phyloP scores from a whole-genome alignment of 73 alveolate species.

The Symbiodinium pilosum region DNA sequence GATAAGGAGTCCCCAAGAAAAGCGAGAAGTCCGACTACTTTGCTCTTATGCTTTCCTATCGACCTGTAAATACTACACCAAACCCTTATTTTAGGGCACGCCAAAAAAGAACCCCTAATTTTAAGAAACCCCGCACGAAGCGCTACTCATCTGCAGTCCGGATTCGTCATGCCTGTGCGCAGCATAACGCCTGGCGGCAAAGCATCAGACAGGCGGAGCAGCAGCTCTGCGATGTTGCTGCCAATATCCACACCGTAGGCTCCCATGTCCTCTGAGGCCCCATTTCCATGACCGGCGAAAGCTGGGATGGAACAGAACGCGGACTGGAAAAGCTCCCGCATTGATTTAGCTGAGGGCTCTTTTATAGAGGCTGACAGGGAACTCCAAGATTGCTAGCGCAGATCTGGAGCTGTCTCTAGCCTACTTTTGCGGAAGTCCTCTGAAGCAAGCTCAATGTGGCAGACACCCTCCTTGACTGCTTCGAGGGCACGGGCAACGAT shows the following conservation, averaged over 20 bases:
- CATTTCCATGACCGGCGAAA: neutral
- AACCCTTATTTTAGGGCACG: no score
- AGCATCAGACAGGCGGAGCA: conserved; percentile 96
- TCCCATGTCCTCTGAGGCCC: conserved; percentile 99
- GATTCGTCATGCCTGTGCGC: conserved; percentile 99
- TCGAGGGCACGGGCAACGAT: conserved; percentile 31
- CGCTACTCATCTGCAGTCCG: no score
- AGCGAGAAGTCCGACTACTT: no score
- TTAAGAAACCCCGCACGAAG: no score
- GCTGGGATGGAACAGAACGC: no score
- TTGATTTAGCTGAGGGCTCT: neutral
- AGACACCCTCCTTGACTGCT: conserved; percentile 97
- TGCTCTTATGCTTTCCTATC: no score
- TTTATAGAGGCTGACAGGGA: neutral
- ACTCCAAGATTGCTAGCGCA: neutral
- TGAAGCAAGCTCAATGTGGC: conserved; percentile 98
- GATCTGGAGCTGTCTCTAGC: no score
- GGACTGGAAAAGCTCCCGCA: no score
- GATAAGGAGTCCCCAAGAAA: no score
- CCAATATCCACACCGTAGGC: conserved; percentile 99
- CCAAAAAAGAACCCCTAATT: no score
- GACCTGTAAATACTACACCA: no score
- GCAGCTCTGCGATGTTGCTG: conserved; percentile 98
- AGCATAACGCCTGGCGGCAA: conserved; percentile 98
- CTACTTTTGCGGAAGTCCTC: no score